phyloP scores from a whole-genome alignment of 306 rosid species.

The Vicia sativa region DNA sequence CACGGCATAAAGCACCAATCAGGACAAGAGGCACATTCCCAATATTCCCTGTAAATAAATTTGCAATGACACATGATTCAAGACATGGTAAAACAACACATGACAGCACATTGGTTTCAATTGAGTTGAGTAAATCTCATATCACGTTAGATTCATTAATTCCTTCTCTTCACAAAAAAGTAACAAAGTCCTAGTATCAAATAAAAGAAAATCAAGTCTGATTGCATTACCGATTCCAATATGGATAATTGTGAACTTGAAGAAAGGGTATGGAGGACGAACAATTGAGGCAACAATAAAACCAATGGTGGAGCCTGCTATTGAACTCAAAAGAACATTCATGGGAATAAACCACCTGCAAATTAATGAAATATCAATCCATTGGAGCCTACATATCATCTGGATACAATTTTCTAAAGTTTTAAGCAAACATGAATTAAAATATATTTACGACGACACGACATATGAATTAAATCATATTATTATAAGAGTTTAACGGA shows the following conservation, averaged over 20 bases:
- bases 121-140: neutral
- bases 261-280: constrained; percentile 93
- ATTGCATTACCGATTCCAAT: constrained; percentile 81
- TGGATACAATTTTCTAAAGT: neutral
- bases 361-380: constrained; percentile 1
- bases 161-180: constrained; percentile 13
- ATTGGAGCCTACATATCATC: neutral
- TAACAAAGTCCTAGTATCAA: constrained; percentile 13
- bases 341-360: constrained; percentile 98
- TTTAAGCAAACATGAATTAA: neutral
- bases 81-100: constrained; percentile 30
- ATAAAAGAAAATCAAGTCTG: constrained; percentile 15
- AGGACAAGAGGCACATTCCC: constrained; percentile 98
- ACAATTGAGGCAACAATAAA: constrained; percentile 64
- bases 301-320: constrained; percentile 87
- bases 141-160: constrained; percentile 15
- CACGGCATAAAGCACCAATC: constrained; percentile 89
- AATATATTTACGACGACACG: neutral
- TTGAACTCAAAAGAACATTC: constrained; percentile 73
- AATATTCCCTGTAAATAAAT: constrained; percentile 76
- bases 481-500: too few relatives aligned
- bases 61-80: constrained; percentile 14
- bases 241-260: constrained; percentile 85
- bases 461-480: neutral
- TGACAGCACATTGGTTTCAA: neutral